phyloP scores from a whole-genome alignment of 2,329 filamentous ascomycete species.

The Botrytis medusae region DNA sequence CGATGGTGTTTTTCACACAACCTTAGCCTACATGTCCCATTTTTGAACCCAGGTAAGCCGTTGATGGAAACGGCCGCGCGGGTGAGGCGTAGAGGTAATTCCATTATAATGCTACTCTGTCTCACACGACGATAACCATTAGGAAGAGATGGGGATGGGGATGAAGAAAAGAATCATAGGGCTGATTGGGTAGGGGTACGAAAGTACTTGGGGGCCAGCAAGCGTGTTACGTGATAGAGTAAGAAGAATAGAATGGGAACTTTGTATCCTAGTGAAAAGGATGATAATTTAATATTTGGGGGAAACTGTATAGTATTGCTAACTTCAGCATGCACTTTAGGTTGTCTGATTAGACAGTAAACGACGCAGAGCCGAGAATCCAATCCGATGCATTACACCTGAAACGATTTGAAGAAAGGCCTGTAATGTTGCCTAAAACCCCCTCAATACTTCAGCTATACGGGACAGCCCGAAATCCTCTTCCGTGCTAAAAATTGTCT shows the following conservation, averaged over 20 bases:
- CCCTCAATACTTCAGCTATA: neutral
- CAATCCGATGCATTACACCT: neutral
- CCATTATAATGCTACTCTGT: neutral
- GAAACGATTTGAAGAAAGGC: neutral
- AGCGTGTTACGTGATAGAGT: conserved; percentile 8
- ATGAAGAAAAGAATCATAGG: neutral
- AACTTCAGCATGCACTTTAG: neutral
- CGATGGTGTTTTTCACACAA: neutral
- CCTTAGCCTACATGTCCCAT: neutral
- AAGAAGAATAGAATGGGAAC: neutral
- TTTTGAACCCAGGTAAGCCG: neutral
- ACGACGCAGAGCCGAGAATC: neutral
- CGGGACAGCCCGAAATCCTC: neutral
- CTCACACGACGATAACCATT: neutral
- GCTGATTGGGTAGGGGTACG: conserved; percentile 13
- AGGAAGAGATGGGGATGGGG: neutral
- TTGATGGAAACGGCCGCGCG: neutral
- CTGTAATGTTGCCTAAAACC: neutral
- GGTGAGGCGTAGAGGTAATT: neutral
- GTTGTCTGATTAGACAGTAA: neutral
- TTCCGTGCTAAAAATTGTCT: neutral
- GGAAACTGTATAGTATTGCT: neutral
- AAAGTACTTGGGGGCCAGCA: neutral
- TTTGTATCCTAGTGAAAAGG: neutral
- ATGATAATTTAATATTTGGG: neutral